Base-by-base conservation (phyloP, 768 basidiomycete genomes). In the Russula abietina region DNA sequence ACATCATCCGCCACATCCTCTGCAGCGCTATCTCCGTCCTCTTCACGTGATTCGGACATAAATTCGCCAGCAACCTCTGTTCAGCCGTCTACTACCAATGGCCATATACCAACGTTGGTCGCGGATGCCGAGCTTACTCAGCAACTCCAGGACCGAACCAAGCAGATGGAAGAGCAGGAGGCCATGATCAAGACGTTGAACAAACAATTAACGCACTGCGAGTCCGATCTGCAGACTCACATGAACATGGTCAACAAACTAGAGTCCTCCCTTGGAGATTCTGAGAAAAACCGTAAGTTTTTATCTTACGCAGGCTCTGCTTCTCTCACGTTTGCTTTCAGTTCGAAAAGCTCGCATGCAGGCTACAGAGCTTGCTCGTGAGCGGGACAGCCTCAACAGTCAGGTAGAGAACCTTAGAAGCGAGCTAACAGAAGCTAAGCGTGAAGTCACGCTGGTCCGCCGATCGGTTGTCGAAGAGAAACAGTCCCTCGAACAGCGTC, bases 271-370 rank as follows among this genome's bases (percentile, higher is more conserved):
- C 79, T 96, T 16, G 88, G 89, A 55, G 93, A 96, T 69, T 91
- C 91, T 24, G 94, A 96, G 77, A 92, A 96, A 74, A 94, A 93
- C 70, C 78, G 92, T 93, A 74, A 76, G 91, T 83, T 14, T 56
- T 51, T 19, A 45, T 43, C 10, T 12, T 60, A 8, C 17, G 11
- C 26, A 19, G 6, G 22, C 22, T 22, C 7, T 28, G n/a, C n/a
- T 32, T 41, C 11, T 49, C 57, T 54, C 24, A 52, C 33, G 33
- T 43, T 55, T 45, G 16, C 57, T 33, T 59, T 38, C 69, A 93
- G 91, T 96, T 59, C 90, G 94, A 64, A 96, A 96, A 75, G 89
- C 93, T 7, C 90, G 93, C 41, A 88, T 93, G 85, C 93, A 95
- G 72, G 91, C 92, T 22, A 92, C 89, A 59, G 93, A 96, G 70